A percentile compares a stretch with the other conserved stretches of the same genome.
Evolutionary conservation across 1,139 yeast genomes (phyloP).

Genomic region (Saccharomyces pastorianus): DNA sequence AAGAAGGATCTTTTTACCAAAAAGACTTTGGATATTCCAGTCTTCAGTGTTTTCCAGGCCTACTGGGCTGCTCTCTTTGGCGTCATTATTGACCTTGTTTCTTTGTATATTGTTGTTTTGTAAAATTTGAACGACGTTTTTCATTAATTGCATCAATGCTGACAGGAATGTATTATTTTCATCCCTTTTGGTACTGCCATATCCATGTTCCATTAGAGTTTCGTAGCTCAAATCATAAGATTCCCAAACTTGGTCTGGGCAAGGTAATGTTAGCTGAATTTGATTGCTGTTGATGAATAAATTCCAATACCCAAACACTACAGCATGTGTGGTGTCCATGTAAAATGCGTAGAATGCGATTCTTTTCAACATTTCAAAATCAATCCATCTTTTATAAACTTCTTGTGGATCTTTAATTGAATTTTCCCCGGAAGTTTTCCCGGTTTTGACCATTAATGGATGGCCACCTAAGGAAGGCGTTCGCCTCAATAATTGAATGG

Average conservation of each 20-base stretch:
- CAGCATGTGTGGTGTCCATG: conserved; percentile 71
- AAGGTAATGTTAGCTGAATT: conserved; percentile 67
- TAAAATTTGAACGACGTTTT: conserved; percentile 36
- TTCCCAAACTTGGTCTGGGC: conserved; percentile 76
- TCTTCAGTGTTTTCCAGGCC: conserved; percentile 1
- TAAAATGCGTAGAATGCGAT: conserved; percentile 75
- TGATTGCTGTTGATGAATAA: conserved; percentile 56
- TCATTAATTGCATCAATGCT: conserved; percentile 49
- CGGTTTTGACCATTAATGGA: conserved; percentile 37
- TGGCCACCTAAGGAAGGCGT: conserved; percentile 69
- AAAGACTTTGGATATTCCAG: conserved; percentile 20
- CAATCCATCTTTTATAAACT: conserved; percentile 59
- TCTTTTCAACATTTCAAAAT: conserved; percentile 68
- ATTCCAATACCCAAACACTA: conserved; percentile 68
- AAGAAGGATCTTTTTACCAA: conserved; percentile 58
- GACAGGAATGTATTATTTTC: conserved; percentile 38
- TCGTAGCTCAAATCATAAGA: conserved; percentile 31
- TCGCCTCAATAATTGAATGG: conserved; percentile 62
- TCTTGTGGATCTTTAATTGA: conserved; percentile 32
- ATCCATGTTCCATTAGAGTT: conserved; percentile 20
- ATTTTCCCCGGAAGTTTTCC: conserved; percentile 8
- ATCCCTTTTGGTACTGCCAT: conserved; percentile 10
- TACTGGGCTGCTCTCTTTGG: background rate
- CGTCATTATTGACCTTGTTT: background rate
- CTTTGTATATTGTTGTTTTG: conserved; percentile 15